phyloP scores from a whole-genome alignment of 176 grass and related monocot species.

The Microstegium vimineum region DNA sequence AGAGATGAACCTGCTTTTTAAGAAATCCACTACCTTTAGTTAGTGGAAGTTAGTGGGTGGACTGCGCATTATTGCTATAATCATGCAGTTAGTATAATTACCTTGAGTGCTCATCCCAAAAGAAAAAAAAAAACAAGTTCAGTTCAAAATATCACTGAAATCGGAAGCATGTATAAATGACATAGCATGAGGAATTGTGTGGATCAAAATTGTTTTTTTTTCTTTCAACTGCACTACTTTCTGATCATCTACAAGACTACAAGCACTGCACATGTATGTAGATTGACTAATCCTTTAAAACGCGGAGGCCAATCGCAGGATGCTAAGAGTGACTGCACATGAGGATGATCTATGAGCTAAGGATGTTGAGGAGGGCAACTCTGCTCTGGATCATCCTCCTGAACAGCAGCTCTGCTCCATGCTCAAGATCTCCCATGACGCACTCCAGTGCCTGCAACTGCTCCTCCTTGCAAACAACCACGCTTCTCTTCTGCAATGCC shows the following conservation, averaged over 20 bases:
- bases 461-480: conserved; percentile 27
- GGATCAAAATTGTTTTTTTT: conserved; percentile 9
- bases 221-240: not conserved
- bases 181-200: not conserved
- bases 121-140: not conserved
- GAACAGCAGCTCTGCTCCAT: conserved; percentile 41
- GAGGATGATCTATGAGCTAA: conserved; percentile 34
- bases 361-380: conserved; percentile 52
- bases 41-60: not conserved
- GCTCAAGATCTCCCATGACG: conserved; percentile 34
- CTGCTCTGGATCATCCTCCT: conserved; percentile 54
- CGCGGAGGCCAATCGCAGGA: conserved; percentile 29
- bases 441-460: conserved; percentile 29
- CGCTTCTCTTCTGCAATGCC: conserved; percentile 32
- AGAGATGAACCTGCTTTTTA: not conserved
- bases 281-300: conserved; percentile 35
- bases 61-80: not conserved
- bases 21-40: not conserved
- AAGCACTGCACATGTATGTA: not conserved
- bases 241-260: conserved; percentile 27
- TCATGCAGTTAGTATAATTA: not conserved
- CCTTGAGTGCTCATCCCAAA: not conserved
- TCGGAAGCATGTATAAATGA: not conserved
- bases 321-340: conserved; percentile 18
- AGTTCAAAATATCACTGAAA: not conserved